Evolutionary conservation across 2,329 filamentous ascomycete species (phyloP).

Genomic region (Penicillium freii): DNA sequence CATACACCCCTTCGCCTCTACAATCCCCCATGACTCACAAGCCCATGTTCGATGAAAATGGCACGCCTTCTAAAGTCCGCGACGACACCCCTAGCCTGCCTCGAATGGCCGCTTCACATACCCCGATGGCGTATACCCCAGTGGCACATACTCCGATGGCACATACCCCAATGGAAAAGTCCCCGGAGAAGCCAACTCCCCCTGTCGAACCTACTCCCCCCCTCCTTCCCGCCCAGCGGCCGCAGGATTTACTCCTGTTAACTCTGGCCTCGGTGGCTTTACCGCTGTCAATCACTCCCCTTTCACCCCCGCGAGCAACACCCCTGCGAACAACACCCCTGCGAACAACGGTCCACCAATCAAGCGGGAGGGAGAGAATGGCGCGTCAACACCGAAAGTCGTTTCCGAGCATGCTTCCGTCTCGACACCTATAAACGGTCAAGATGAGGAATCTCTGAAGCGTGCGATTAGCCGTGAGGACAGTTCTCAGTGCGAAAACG

Average conservation of each 20-base stretch:
- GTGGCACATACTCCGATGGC: slow-evolving; percentile 26
- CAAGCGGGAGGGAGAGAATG: slow-evolving; percentile 55
- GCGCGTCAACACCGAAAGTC: slow-evolving; percentile 60
- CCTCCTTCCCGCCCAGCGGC: slow-evolving; percentile 33
- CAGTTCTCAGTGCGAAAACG: slow-evolving; percentile 43
- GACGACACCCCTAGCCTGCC: slow-evolving; percentile 67
- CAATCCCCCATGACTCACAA: slow-evolving; percentile 67
- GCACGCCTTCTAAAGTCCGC: slow-evolving; percentile 50
- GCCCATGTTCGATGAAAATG: slow-evolving; percentile 35
- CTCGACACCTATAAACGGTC: slow-evolving; percentile 54
- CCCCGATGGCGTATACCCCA: slow-evolving; percentile 38
- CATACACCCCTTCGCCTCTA: slow-evolving; percentile 75
- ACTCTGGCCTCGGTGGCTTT: slow-evolving; percentile 56
- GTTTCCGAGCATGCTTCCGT: slow-evolving; percentile 65
- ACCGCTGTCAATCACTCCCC: slow-evolving; percentile 57
- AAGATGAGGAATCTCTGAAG: slow-evolving; percentile 64
- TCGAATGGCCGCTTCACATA: slow-evolving; percentile 57
- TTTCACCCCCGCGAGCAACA: slow-evolving; percentile 43
- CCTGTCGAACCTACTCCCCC: slow-evolving; percentile 41
- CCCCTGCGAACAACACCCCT: slow-evolving; percentile 39
- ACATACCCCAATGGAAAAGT: slow-evolving; percentile 49
- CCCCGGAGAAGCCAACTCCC: slow-evolving; percentile 35
- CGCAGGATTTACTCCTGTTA: slow-evolving; percentile 70
- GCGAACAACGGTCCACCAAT: slow-evolving; percentile 42
- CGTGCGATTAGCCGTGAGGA: slow-evolving; percentile 67